A percentile compares a stretch with the other conserved stretches of the same genome.
Evolutionary conservation across 2,329 filamentous ascomycete species (phyloP).

Genomic region (Trichophyton rubrum): DNA sequence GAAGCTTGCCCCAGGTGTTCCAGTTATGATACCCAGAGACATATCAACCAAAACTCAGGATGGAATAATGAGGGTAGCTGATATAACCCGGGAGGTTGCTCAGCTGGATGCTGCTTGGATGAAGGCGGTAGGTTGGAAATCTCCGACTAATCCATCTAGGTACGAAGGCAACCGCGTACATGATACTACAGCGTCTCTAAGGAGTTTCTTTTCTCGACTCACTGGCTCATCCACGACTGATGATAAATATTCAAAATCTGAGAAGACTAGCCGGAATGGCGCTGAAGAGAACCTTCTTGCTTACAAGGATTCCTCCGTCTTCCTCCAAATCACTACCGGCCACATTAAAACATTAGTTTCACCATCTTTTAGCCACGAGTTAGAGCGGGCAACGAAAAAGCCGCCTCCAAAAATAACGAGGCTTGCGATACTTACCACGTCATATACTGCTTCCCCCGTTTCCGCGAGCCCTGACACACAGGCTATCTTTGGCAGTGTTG

Average conservation of each 20-base stretch:
- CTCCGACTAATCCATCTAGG: constrained; percentile 35
- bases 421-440: constrained; percentile 78
- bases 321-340: constrained; percentile 77
- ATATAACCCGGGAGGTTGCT: constrained; percentile 72
- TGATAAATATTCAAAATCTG: constrained; percentile 27
- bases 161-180: constrained; percentile 24
- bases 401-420: constrained; percentile 79
- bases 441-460: constrained; percentile 66
- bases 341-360: constrained; percentile 64
- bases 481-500: constrained; percentile 68
- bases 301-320: constrained; percentile 64
- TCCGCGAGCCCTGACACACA: constrained; percentile 41
- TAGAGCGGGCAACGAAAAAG: constrained; percentile 94
- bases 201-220: constrained; percentile 70
- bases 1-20: constrained; percentile 66
- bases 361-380: constrained; percentile 62
- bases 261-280: constrained; percentile 46
- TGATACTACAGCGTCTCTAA: constrained; percentile 48
- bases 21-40: constrained; percentile 61
- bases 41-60: constrained; percentile 74
- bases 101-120: constrained; percentile 89
- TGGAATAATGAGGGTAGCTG: constrained; percentile 71
- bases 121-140: constrained; percentile 75
- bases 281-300: constrained; percentile 63
- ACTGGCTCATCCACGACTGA: constrained; percentile 45